phyloP scores from a whole-genome alignment of 768 basidiomycete species.

The Leccinellum rugosiceps region DNA sequence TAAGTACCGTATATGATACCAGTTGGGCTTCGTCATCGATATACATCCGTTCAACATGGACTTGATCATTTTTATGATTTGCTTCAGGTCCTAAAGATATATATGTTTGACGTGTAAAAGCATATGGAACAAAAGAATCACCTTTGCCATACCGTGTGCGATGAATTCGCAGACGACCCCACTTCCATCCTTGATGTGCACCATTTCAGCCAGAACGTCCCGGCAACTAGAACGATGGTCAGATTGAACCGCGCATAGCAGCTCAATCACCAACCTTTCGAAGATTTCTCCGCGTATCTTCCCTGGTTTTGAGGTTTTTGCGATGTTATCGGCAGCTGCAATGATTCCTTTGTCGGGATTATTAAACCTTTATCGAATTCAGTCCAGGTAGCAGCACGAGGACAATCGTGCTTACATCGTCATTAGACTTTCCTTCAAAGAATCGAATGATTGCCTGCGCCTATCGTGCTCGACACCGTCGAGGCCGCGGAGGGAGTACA shows the following conservation, averaged over 20 bases:
- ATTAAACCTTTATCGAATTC: constrained; percentile 60
- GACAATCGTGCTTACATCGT: constrained; percentile 55
- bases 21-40: constrained; percentile 86
- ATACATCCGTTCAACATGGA: constrained; percentile 89
- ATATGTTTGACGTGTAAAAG: background rate
- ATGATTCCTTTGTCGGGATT: constrained; percentile 89
- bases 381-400: background rate
- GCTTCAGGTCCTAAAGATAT: constrained; percentile 74
- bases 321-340: constrained; percentile 55
- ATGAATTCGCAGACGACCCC: constrained; percentile 83
- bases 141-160: constrained; percentile 80
- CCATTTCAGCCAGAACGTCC: constrained; percentile 86
- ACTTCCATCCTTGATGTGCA: constrained; percentile 93
- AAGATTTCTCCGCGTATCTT: constrained; percentile 77
- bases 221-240: constrained; percentile 52
- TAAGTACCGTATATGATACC: constrained; percentile 85
- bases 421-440: constrained; percentile 70
- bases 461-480: constrained; percentile 62
- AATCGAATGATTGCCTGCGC: constrained; percentile 59
- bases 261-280: constrained; percentile 49
- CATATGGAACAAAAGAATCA: constrained; percentile 21
- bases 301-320: constrained; percentile 67
- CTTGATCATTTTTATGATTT: constrained; percentile 83
- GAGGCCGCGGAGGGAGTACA: constrained; percentile 63
- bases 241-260: background rate